Percentiles rank a stretch among this genome's conserved stretches.
Evolutionary conservation across 1,139 yeast species (phyloP).

Genomic region (Blastobotrys capitulatus): DNA sequence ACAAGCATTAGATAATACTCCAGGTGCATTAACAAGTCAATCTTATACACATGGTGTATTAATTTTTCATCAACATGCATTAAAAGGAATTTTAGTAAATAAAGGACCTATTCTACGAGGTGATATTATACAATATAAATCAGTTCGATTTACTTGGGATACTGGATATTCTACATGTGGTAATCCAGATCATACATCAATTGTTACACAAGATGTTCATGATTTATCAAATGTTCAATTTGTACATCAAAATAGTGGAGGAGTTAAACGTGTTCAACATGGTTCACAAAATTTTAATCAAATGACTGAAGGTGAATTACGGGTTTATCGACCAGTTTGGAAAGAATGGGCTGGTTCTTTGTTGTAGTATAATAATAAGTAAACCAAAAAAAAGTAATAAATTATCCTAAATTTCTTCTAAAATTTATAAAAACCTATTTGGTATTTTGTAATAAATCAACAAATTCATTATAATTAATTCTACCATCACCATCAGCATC

Average conservation of each 20-base stretch:
- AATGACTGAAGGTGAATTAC: slow-evolving; percentile 45
- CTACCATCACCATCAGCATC: slow-evolving; percentile 94
- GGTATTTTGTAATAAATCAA: slow-evolving; percentile 50
- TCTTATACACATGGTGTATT: slow-evolving; percentile 57
- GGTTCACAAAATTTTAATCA: slow-evolving; percentile 43
- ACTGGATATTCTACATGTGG: slow-evolving; percentile 37
- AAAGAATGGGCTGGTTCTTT: slow-evolving; percentile 48
- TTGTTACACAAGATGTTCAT: slow-evolving; percentile 38
- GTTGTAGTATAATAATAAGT: slow-evolving; percentile 1
- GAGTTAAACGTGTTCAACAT: slow-evolving; percentile 43
- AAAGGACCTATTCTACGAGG: slow-evolving; percentile 39
- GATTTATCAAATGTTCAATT: slow-evolving; percentile 37
- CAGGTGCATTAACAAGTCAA: slow-evolving; percentile 54
- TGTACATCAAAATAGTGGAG: slow-evolving; percentile 60
- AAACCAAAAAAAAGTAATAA: not conserved
- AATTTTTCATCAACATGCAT: slow-evolving; percentile 37
- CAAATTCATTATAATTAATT: slow-evolving; percentile 93
- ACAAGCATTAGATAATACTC: slow-evolving; percentile 61
- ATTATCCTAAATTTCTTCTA: no score
- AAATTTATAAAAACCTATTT: no score
- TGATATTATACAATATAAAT: slow-evolving; percentile 42
- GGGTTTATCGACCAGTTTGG: slow-evolving; percentile 52
- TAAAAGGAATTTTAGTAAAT: slow-evolving; percentile 21
- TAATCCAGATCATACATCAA: slow-evolving; percentile 62
- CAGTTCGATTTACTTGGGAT: slow-evolving; percentile 38